Conservation (phyloP, 768 basidiomycete genomes). For the Rhizopogon vesiculosus region DNA sequence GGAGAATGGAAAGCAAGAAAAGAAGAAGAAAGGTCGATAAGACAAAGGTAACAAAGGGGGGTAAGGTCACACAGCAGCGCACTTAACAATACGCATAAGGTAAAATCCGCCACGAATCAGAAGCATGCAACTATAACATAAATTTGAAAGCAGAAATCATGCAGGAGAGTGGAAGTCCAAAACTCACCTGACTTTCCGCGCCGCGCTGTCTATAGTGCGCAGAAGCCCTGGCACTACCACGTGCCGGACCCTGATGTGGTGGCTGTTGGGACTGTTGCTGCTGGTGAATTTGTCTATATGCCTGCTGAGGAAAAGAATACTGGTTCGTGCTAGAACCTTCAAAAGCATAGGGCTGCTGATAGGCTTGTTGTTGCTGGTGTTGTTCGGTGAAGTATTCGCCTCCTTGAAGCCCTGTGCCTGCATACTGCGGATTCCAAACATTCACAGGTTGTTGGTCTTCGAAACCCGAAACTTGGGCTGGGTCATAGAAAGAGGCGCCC, state of each 20-base stretch:
- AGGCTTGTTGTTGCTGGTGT: conserved; percentile 8
- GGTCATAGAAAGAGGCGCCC: conserved; percentile 51
- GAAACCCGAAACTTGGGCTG: conserved; percentile 31
- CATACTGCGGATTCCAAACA: conserved; percentile 17
- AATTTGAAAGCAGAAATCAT: not conserved
- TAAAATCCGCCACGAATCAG: not conserved
- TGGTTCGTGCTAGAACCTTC: not conserved
- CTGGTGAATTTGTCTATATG: not conserved
- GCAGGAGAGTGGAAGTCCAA: too few relatives aligned
- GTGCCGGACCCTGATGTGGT: conserved; percentile 12
- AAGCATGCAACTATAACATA: too few relatives aligned
- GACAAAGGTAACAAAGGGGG: not conserved
- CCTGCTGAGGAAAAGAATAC: not conserved
- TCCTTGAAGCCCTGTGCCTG: not conserved
- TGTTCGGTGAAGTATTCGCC: not conserved
- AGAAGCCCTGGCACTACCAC: not conserved
- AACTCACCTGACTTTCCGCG: not conserved
- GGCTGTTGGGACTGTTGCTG: conserved; percentile 7
- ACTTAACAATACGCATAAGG: too few relatives aligned
- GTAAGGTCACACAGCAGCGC: not conserved
- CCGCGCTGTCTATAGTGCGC: not conserved
- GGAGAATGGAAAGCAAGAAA: not conserved
- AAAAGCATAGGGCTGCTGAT: not conserved
- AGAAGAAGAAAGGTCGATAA: conserved; percentile 1
- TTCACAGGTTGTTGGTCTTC: conserved; percentile 41